A percentile compares a stretch with the other conserved stretches of the same genome.
Evolutionary conservation across 2,329 filamentous ascomycete genomes (phyloP).

Genomic region (Graphilbum fragrans): DNA sequence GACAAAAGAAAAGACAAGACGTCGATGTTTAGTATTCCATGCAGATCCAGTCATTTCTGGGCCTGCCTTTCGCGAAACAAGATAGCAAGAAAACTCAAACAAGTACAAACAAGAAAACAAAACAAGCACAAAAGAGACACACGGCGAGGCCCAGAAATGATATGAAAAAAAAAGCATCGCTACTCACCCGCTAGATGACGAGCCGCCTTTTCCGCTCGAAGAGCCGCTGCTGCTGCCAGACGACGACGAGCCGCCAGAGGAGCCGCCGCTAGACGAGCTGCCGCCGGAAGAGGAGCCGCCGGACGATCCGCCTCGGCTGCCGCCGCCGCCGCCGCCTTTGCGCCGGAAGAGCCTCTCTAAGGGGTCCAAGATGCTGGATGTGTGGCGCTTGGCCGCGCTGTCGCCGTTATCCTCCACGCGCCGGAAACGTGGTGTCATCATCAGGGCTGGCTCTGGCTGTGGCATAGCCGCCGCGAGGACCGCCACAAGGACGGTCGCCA

Average conservation of each 20-base stretch:
- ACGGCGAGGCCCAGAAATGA: too few species aligned
- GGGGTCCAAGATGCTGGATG: neutral
- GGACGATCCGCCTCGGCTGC: constrained; percentile 30
- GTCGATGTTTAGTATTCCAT: too few species aligned
- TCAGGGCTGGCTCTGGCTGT: too few species aligned
- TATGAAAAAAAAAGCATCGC: neutral
- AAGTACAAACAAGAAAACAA: too few species aligned
- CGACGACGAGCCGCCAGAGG: constrained; percentile 10
- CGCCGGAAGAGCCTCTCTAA: constrained; percentile 37
- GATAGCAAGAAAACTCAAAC: too few species aligned
- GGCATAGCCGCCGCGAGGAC: too few species aligned
- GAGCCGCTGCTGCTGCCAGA: constrained; percentile 8
- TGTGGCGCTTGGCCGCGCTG: constrained; percentile 1
- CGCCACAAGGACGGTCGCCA: too few species aligned
- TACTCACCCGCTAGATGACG: neutral
- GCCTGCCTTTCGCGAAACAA: too few species aligned
- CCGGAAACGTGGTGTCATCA: too few species aligned
- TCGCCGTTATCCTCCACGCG: constrained; percentile 2
- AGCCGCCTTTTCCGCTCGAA: neutral
- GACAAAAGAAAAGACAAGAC: too few species aligned
- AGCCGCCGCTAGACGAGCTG: constrained; percentile 12
- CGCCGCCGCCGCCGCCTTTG: constrained; percentile 45
- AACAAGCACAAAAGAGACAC: too few species aligned
- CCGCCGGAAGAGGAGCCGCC: constrained; percentile 2
- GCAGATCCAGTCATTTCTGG: too few species aligned